Percentiles rank a stretch among this genome's conserved stretches.
These are phyloP conservation scores for Colletotrichum sp. DNA, from an alignment of 2,329 filamentous ascomycete genomes.

Conservation along the genomic window DNA sequence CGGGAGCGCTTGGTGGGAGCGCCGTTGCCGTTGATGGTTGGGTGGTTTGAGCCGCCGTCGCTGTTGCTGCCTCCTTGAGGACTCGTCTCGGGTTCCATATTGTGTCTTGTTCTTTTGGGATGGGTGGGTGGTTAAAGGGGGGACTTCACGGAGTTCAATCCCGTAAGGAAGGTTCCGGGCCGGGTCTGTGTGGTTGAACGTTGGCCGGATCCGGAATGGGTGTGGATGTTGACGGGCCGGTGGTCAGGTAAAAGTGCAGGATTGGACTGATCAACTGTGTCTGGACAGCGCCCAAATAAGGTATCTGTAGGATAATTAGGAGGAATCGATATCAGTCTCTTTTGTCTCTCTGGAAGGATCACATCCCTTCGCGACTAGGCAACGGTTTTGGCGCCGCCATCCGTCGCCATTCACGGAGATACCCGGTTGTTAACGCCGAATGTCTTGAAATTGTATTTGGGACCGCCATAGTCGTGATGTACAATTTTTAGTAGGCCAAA, in stretches of 20 bases:
- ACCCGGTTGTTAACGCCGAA: slow-evolving; percentile 1
- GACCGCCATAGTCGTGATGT: not conserved
- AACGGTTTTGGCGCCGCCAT: slow-evolving; percentile 4
- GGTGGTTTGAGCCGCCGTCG: not conserved
- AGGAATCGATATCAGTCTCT: not conserved
- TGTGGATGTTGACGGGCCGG: not conserved
- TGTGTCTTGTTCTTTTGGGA: not conserved
- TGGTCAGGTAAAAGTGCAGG: not conserved
- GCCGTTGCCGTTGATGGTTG: not conserved
- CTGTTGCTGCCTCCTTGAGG: not conserved
- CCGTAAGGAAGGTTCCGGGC: not conserved
- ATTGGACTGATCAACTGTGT: not conserved
- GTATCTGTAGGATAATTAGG: not conserved
- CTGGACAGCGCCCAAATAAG: not conserved
- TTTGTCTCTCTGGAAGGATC: not conserved
- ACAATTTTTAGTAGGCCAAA: not conserved
- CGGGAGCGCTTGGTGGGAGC: slow-evolving; percentile 46
- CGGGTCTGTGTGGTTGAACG: not conserved
- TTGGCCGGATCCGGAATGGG: not conserved
- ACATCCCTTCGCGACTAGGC: not conserved
- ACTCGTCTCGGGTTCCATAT: not conserved
- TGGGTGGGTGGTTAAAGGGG: not conserved
- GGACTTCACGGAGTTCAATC: not conserved
- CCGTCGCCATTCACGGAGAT: slow-evolving; percentile 2
- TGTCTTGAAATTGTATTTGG: not conserved